phyloP scores from a whole-genome alignment of 225 moss, liverwort and hornwort genomes.

The Neckera pumila region DNA sequence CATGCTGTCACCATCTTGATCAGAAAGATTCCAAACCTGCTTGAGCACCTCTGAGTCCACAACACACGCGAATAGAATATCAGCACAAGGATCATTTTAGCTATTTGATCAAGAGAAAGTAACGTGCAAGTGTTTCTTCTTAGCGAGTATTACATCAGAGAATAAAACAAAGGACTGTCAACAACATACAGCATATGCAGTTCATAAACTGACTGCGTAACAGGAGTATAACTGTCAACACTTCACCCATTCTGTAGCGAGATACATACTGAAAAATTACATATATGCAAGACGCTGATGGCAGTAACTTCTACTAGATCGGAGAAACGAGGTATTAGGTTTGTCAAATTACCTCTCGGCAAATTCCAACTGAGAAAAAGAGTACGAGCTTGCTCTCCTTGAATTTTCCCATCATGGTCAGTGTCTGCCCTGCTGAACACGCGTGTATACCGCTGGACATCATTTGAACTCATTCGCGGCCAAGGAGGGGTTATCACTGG shows the following conservation, averaged over 20 bases:
- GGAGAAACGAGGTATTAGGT: neutral
- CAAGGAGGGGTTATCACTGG: constrained; percentile 42
- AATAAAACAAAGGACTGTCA: neutral
- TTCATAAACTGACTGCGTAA: neutral
- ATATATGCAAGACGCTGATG: neutral
- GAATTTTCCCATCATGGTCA: constrained; percentile 91
- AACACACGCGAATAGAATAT: neutral
- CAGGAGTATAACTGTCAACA: neutral
- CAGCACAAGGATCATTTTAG: neutral
- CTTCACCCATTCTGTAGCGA: neutral
- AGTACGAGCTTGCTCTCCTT: constrained; percentile 83
- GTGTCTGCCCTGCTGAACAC: constrained; percentile 87
- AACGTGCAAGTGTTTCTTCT: neutral
- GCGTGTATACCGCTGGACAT: constrained; percentile 76
- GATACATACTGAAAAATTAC: neutral
- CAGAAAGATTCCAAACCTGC: constrained; percentile 97
- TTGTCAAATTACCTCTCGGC: constrained; percentile 59
- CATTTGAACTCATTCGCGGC: constrained; percentile 82
- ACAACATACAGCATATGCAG: neutral
- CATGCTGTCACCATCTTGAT: constrained; percentile 98
- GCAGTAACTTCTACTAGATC: neutral
- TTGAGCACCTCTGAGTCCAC: constrained; percentile 80
- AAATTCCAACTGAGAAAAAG: constrained; percentile 92
- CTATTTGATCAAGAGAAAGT: neutral
- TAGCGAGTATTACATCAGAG: neutral